Evolutionary conservation across 2,329 filamentous ascomycete genomes (phyloP).

Genomic region (Fusarium zealandicum): DNA sequence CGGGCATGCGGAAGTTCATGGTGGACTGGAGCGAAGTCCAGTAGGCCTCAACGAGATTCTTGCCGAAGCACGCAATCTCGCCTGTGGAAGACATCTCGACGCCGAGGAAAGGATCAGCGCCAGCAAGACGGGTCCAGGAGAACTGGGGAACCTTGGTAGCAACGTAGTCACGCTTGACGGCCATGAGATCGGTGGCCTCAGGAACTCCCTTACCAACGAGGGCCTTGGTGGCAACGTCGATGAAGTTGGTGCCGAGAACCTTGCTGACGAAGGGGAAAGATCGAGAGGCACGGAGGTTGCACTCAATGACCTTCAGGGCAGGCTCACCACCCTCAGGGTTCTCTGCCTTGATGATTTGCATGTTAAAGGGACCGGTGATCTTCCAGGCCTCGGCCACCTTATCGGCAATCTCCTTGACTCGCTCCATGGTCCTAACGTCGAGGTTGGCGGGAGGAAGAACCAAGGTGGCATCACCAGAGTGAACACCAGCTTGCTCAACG

Average conservation of each 20-base stretch:
- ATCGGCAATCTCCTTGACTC: constrained; percentile 92
- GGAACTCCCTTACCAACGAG: constrained; percentile 87
- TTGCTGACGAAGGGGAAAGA: constrained; percentile 99
- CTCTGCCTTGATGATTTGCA: constrained; percentile 98
- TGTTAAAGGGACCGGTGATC: constrained; percentile 99
- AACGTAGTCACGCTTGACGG: constrained; percentile 85
- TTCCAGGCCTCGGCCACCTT: constrained; percentile 98
- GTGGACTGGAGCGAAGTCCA: constrained; percentile 95
- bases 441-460: constrained; percentile 87
- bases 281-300: constrained; percentile 94
- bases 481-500: constrained; percentile 95
- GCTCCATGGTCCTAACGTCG: constrained; percentile 77
- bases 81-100: constrained; percentile 98
- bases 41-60: constrained; percentile 94
- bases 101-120: constrained; percentile 95
- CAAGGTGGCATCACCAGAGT: constrained; percentile 96
- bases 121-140: constrained; percentile 97
- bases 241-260: constrained; percentile 95
- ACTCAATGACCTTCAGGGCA: constrained; percentile 94
- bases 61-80: constrained; percentile 99
- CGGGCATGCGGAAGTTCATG: constrained; percentile 98
- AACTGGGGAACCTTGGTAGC: constrained; percentile 99
- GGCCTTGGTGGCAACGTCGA: constrained; percentile 92
- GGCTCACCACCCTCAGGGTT: constrained; percentile 77
- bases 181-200: constrained; percentile 87